Evolutionary conservation across 2,329 filamentous ascomycete species (phyloP).

Genomic region (Thermothelomyces thermophilus): DNA sequence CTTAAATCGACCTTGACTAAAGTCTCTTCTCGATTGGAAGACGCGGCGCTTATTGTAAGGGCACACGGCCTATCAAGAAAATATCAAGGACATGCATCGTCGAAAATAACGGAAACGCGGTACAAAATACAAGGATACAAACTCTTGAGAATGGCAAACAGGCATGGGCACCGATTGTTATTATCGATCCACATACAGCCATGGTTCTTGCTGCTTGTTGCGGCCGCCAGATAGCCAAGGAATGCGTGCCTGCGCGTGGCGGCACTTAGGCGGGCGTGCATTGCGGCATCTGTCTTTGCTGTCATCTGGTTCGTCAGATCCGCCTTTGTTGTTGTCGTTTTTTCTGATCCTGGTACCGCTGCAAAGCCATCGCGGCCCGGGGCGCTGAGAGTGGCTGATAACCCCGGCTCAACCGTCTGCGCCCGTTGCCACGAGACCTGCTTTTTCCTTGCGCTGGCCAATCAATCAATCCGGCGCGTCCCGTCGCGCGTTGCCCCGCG

Average conservation of each 20-base stretch:
- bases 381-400: constrained; percentile 17
- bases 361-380: constrained; percentile 9
- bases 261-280: constrained; percentile 5
- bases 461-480: constrained; percentile 9
- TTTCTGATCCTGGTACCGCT: constrained; percentile 15
- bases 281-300: not conserved
- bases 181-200: too few relatives aligned
- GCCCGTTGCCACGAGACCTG: constrained; percentile 1
- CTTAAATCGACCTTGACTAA: not conserved
- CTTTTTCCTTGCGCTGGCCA: not conserved
- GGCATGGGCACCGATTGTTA: too few relatives aligned
- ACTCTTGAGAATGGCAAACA: too few relatives aligned
- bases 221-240: not conserved
- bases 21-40: too few relatives aligned
- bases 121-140: too few relatives aligned
- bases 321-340: constrained; percentile 23
- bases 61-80: too few relatives aligned
- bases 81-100: too few relatives aligned
- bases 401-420: not conserved
- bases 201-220: not conserved
- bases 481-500: not conserved
- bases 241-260: not conserved
- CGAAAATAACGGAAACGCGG: too few relatives aligned
- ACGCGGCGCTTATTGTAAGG: too few relatives aligned
- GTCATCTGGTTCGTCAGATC: constrained; percentile 12